Evolutionary conservation across 371 early-diverging fungal genomes (phyloP).

Genomic region (Phascolomyces articulosus): DNA sequence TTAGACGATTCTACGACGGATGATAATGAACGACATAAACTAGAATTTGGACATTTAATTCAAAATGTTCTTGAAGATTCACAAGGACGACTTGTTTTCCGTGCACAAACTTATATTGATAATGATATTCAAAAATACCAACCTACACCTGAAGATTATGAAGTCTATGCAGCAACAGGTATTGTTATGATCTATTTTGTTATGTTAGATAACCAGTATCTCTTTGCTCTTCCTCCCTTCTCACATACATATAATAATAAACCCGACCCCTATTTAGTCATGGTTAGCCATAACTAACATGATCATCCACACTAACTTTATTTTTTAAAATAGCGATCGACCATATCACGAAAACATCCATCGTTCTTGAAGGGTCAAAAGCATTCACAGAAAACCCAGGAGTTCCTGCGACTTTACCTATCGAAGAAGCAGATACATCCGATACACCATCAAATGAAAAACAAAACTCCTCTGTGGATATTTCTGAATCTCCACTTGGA

Average conservation of each 20-base stretch:
- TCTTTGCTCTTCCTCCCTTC: too few relatives aligned
- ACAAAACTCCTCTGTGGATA: neutral
- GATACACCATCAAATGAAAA: neutral
- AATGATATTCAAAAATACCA: slow-evolving; percentile 79
- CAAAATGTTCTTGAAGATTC: slow-evolving; percentile 82
- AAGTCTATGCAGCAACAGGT: slow-evolving; percentile 19
- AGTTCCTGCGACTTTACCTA: slow-evolving; percentile 38
- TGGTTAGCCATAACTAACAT: too few relatives aligned
- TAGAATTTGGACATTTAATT: slow-evolving; percentile 73
- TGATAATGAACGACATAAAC: slow-evolving; percentile 4
- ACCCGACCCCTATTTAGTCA: too few relatives aligned
- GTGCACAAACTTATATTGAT: slow-evolving; percentile 81
- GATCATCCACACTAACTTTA: too few relatives aligned
- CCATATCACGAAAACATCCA: slow-evolving; percentile 21
- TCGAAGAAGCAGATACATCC: slow-evolving; percentile 41
- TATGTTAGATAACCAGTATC: too few relatives aligned
- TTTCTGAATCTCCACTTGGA: slow-evolving; percentile 40
- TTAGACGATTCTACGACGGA: slow-evolving; percentile 2
- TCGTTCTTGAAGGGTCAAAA: slow-evolving; percentile 23
- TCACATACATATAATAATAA: too few relatives aligned
- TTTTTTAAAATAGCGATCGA: neutral
- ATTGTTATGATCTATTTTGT: neutral
- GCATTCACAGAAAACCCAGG: neutral
- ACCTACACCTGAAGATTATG: slow-evolving; percentile 71
- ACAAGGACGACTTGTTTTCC: slow-evolving; percentile 83